These are phyloP conservation scores for Lactifluus echinatus DNA, from an alignment of 768 basidiomycete species.

Conservation along the genomic window DNA sequence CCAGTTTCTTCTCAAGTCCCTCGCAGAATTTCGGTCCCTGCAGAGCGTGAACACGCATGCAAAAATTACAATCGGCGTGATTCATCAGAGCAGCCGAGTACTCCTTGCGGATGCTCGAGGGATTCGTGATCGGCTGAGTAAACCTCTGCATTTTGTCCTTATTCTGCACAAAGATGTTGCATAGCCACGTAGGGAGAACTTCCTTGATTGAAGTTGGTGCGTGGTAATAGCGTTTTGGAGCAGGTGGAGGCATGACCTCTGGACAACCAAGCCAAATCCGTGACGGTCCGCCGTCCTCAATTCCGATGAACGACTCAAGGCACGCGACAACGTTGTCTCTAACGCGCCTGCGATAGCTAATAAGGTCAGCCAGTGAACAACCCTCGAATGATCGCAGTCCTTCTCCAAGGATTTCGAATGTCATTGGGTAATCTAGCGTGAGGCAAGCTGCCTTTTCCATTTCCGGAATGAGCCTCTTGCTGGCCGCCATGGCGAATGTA, in stretches of 20 bases:
- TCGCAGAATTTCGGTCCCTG: not conserved
- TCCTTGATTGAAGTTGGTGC: too few species aligned
- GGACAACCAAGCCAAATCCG: not conserved
- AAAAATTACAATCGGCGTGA: not conserved
- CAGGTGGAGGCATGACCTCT: not conserved
- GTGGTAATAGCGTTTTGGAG: too few species aligned
- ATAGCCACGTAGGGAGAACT: not conserved
- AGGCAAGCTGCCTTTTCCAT: not conserved
- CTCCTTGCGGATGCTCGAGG: not conserved
- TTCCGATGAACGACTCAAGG: not conserved
- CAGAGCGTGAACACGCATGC: not conserved
- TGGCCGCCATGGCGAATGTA: constrained; percentile 14
- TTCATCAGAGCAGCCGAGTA: not conserved
- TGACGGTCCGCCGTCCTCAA: too few species aligned
- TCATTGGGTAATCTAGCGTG: not conserved
- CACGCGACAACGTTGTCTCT: not conserved
- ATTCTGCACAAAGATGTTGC: not conserved
- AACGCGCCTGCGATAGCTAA: not conserved
- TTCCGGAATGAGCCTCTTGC: not conserved
- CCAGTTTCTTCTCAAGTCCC: not conserved
- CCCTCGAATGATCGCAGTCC: not conserved
- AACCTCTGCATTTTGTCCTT: not conserved
- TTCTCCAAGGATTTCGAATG: not conserved
- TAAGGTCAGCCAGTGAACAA: not conserved
- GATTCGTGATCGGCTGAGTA: not conserved